Evolutionary conservation across 2,329 filamentous ascomycete genomes (phyloP).

Genomic region (Zopfia rhizophila): DNA sequence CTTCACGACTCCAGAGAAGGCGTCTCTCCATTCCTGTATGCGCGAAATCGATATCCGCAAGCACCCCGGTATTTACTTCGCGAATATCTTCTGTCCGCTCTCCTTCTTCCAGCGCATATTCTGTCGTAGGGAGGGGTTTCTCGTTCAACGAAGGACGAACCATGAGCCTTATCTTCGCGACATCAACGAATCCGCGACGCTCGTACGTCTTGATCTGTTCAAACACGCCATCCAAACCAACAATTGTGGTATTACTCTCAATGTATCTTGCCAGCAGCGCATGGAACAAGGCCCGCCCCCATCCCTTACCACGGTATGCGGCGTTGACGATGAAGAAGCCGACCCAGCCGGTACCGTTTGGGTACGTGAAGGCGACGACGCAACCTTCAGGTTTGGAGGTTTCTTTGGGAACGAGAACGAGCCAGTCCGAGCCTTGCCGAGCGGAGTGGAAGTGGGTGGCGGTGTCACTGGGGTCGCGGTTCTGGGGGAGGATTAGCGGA

Average conservation of each 20-base stretch:
- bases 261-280: constrained; percentile 36
- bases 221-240: constrained; percentile 51
- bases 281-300: constrained; percentile 45
- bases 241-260: constrained; percentile 24
- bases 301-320: constrained; percentile 40
- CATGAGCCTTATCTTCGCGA: constrained; percentile 41
- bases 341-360: constrained; percentile 52
- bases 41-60: constrained; percentile 39
- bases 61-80: constrained; percentile 27
- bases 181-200: constrained; percentile 44
- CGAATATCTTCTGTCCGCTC: constrained; percentile 33
- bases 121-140: constrained; percentile 12
- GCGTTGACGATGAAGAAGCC: constrained; percentile 50
- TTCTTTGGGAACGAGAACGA: constrained; percentile 40
- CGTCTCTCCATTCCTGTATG: constrained; percentile 46
- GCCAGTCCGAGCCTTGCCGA: constrained; percentile 36
- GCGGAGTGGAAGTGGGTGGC: constrained; percentile 43
- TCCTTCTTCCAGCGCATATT: constrained; percentile 13
- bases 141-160: constrained; percentile 26
- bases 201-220: constrained; percentile 50
- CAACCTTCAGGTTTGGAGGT: constrained; percentile 41
- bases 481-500: constrained; percentile 30
- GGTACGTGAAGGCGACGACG: constrained; percentile 43
- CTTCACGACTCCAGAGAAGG: constrained; percentile 42
- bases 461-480: constrained; percentile 45